Evolutionary conservation across 2,329 filamentous ascomycete species (phyloP), one percentile per base, ranked within the genome.

Genomic region (Paecilomyces variotii): DNA sequence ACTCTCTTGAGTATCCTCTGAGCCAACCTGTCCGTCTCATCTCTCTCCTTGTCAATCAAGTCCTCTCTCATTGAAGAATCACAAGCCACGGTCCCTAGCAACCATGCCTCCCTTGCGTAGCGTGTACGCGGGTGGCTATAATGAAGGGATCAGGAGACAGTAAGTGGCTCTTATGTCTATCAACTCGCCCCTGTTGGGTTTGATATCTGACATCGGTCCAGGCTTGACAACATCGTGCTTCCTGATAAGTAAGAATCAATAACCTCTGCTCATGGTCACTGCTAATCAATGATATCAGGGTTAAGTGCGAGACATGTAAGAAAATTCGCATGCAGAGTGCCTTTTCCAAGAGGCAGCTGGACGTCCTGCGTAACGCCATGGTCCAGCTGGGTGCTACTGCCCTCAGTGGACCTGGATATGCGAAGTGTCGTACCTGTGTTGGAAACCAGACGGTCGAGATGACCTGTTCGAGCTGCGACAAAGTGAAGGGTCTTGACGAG

Each of bases 331-430:
- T 60, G 10, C 65, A 70, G 6, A 60, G 56, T 1, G 67, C 66
- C 34, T 84, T 72, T 63, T 82, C 82, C 0, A 76, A 78, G 30
- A 79, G 76, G 34, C 79, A 83, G 63, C 66, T 80, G 7, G 69
- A 70, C 4, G 68, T 73, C 60, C 61, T 73, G 4, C 66, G 66
- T 28, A 64, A 68, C 45, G 68, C 64, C 11, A 60, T 72, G 25
- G 56, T 66, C 1, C 56, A 59, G 1, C 35, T 64, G 24, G 61
- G 63, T 4, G 53, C 50, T 4, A 54, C 56, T 1, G 65, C 61
- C 14, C 61, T 67, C n/a, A 61, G 57, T 45, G 59, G 56, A 3
- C 56, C 57, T 26, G 65, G 64, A 5, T 59, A 63, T 4, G 71
- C 75, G 25, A 74, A 68, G 26, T 85, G 82, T 67, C 65, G 70